Evolutionary conservation across 345 rosid species (phyloP), one percentile per base, ranked within the genome.

Genomic region (Salix brachista): DNA sequence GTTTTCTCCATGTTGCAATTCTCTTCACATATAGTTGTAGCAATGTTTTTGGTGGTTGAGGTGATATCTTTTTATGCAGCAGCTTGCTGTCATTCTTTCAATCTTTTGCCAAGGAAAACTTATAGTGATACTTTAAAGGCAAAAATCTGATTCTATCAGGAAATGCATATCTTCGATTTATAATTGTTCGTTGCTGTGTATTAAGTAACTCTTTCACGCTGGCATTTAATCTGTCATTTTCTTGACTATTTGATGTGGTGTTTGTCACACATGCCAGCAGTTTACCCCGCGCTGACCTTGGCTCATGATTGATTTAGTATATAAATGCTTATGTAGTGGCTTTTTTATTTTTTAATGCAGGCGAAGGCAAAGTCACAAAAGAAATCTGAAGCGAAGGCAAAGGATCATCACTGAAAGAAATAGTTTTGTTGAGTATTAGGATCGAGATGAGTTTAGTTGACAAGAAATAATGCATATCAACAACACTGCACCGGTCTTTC

Each of bases 331-430:
- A 46, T 21, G n/a, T 67, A 39, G 26, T 69, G 56, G 32, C 28
- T 26, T 69, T 69, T 2, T 9, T 61, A 46, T 68, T 60, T 37
- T 16, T 14, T 19, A 66, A 50, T 70, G 34, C 87, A 90, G 93
- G 84, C 86, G 1, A 85, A 85, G 83, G 91, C 79, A 44, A 84
- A 84, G 69, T 79, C 83, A 26, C 83, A 84, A 2, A 74, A 77
- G 83, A 84, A 81, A 81, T 85, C 81, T 23, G 83, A 79, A 79
- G 83, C 83, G 39, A 85, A 85, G 84, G 90, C 79, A 42, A 84
- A 84, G 80, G 90, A 88, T 68, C 88, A 84, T 72, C 88, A 88
- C 74, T 89, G 77, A 85, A 54, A 73, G 67, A 71, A 70, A 64
- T 25, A 70, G 16, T 52, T 83, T 64, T 60, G 52, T 80, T 78